Evolutionary conservation across 768 basidiomycete species (phyloP).

Genomic region (Leucosporidium creatinivorum): DNA sequence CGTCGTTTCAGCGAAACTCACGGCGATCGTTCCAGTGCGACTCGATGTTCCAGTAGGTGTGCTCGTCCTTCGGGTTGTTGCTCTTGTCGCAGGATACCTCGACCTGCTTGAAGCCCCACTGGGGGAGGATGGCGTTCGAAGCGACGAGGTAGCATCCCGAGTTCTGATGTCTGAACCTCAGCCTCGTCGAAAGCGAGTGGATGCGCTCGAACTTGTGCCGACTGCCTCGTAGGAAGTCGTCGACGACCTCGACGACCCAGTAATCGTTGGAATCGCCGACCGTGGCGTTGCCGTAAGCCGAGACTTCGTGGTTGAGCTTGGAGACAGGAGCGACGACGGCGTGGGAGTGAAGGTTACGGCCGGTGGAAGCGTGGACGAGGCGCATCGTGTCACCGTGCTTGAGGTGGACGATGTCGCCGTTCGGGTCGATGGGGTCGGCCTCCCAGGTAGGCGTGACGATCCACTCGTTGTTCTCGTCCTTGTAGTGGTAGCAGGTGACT

Average conservation of each 20-base stretch:
- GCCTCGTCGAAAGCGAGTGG: slow-evolving; percentile 80
- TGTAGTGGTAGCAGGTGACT: slow-evolving; percentile 99
- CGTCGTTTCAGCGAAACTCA: slow-evolving; percentile 48
- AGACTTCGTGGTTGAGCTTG: slow-evolving; percentile 83
- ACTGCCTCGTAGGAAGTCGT: slow-evolving; percentile 62
- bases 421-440: slow-evolving; percentile 57
- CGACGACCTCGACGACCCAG: slow-evolving; percentile 89
- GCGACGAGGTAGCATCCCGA: slow-evolving; percentile 85
- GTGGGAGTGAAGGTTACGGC: slow-evolving; percentile 89
- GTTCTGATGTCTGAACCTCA: slow-evolving; percentile 70
- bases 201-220: slow-evolving; percentile 55
- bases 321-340: slow-evolving; percentile 75
- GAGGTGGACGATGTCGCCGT: slow-evolving; percentile 62
- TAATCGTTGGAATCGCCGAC: slow-evolving; percentile 82
- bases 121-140: slow-evolving; percentile 77
- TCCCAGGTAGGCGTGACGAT: slow-evolving; percentile 72
- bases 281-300: slow-evolving; percentile 85
- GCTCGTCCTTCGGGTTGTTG: slow-evolving; percentile 66
- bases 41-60: slow-evolving; percentile 98
- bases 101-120: slow-evolving; percentile 99
- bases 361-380: slow-evolving; percentile 71
- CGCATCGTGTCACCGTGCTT: slow-evolving; percentile 70
- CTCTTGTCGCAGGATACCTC: slow-evolving; percentile 91
- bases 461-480: slow-evolving; percentile 97
- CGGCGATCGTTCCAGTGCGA: slow-evolving; percentile 92